Evolutionary conservation across 83 land plant genomes (phyloP), one percentile per base, ranked within the genome.

Genomic region (Picea abies): DNA sequence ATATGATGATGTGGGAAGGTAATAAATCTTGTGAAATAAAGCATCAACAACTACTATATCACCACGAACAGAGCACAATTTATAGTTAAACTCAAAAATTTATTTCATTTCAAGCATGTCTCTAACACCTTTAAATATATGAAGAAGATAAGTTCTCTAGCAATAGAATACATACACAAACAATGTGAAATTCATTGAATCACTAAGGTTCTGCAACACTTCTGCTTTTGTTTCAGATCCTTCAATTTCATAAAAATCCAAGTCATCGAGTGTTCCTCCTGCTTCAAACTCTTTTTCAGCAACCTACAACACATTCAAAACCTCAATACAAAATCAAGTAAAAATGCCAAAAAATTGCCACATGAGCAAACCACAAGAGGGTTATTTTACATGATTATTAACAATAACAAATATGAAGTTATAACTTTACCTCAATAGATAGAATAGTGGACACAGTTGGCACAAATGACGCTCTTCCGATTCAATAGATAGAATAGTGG

Each of bases 181-280:
- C 93, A 86, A 98, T 90, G 75, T 98, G 99, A 83, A 98, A 98
- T 82, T n/a, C n/a, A n/a, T n/a, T n/a, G n/a, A n/a, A n/a, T 96
- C 99, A 15, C 89, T 80, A 19, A 96, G 88, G 82, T 96, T 96
- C 82, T 91, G 97, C 84, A 98, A 89, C 22, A 94, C 87, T 84
- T 96, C 98, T 47, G 69, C 85, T 82, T 90, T 90, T 64, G 88
- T 84, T 15, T 96, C 98, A 58, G 86, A 94, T 29, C 98, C 99
- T 88, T 98, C 99, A 80, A 96, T 89, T 86, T 98, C 99, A 79
- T 98, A 96, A 11, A 90, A 84, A 78, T 94, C 96, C 44, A 98
- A 61, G 32, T 94, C 93, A 68, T 92, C 91, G 83, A 92, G 85
- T 83, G 86, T 92, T 71, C 95, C 96, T 4, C 94, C 92, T 67